A percentile compares a stretch with the other conserved stretches of the same genome.
Conservation (phyloP, 2,329 filamentous ascomycete genomes). For the Simplicillium sp. region DNA sequence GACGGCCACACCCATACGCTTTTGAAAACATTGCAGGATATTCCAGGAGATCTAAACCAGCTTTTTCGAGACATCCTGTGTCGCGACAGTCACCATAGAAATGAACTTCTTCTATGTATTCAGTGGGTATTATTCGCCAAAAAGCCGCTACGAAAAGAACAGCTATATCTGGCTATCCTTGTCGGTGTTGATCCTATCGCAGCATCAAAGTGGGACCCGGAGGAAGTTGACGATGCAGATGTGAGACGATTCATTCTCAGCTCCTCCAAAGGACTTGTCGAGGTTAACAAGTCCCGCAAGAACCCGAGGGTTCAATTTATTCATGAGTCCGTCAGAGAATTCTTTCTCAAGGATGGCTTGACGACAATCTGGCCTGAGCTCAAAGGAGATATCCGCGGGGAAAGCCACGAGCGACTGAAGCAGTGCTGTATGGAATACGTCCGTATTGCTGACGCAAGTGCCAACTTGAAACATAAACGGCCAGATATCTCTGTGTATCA, state of each 20-base stretch:
- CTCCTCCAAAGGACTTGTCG: slow-evolving; percentile 35
- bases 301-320: slow-evolving; percentile 34
- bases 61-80: slow-evolving; percentile 42
- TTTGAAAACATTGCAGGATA: slow-evolving; percentile 16
- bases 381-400: not conserved
- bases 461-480: too few species aligned
- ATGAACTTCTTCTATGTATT: slow-evolving; percentile 33
- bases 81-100: slow-evolving; percentile 30
- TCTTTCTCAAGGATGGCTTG: slow-evolving; percentile 27
- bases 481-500: not conserved
- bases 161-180: slow-evolving; percentile 28
- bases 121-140: slow-evolving; percentile 42
- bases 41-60: slow-evolving; percentile 28
- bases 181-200: not conserved
- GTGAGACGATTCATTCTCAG: slow-evolving; percentile 24
- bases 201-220: slow-evolving; percentile 12
- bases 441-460: too few species aligned
- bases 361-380: slow-evolving; percentile 1
- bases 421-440: too few species aligned
- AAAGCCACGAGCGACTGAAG: slow-evolving; percentile 7
- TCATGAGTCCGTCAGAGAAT: slow-evolving; percentile 40
- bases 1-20: slow-evolving; percentile 15
- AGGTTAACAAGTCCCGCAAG: slow-evolving; percentile 18
- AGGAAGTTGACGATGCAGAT: slow-evolving; percentile 9
- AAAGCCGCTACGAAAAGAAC: slow-evolving; percentile 26